Conservation (phyloP, 2,329 filamentous ascomycete species). For the Mycosphaerella sp. region DNA sequence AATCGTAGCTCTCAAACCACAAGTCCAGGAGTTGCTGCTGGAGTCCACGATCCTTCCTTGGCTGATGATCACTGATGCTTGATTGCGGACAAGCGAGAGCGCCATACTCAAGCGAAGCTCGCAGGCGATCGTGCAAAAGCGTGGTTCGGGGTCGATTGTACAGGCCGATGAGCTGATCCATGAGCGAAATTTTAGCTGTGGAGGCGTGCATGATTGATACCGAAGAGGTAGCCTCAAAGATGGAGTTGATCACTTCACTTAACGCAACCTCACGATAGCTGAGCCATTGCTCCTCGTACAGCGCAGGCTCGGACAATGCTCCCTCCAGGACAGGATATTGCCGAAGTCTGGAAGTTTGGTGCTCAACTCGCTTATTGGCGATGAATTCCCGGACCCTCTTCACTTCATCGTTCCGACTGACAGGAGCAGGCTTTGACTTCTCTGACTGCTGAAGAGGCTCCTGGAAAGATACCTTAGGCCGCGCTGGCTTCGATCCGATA, state of each 20-base stretch:
- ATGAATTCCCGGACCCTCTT: slow-evolving; percentile 16
- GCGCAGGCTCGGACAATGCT: slow-evolving; percentile 49
- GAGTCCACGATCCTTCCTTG: slow-evolving; percentile 53
- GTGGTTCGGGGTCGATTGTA: slow-evolving; percentile 51
- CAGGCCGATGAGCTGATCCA: slow-evolving; percentile 46
- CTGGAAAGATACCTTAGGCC: neutral
- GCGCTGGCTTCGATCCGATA: neutral
- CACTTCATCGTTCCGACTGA: slow-evolving; percentile 5
- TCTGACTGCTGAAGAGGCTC: neutral
- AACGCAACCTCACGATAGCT: slow-evolving; percentile 56
- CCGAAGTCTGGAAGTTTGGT: slow-evolving; percentile 19
- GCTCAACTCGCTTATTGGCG: slow-evolving; percentile 14
- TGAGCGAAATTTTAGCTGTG: slow-evolving; percentile 29
- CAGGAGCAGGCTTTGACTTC: neutral
- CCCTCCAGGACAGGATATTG: slow-evolving; percentile 50
- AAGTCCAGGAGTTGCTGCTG: slow-evolving; percentile 52
- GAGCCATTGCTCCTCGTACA: slow-evolving; percentile 60
- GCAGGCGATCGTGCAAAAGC: slow-evolving; percentile 51
- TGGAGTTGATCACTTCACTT: slow-evolving; percentile 53
- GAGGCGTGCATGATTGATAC: neutral
- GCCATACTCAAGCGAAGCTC: slow-evolving; percentile 54
- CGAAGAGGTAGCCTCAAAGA: slow-evolving; percentile 43
- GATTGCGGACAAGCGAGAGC: slow-evolving; percentile 52
- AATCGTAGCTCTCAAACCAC: slow-evolving; percentile 54
- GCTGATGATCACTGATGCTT: slow-evolving; percentile 40